Conservation (phyloP, 176 grass and related monocot species). For the Zoysia pacifica region DNA sequence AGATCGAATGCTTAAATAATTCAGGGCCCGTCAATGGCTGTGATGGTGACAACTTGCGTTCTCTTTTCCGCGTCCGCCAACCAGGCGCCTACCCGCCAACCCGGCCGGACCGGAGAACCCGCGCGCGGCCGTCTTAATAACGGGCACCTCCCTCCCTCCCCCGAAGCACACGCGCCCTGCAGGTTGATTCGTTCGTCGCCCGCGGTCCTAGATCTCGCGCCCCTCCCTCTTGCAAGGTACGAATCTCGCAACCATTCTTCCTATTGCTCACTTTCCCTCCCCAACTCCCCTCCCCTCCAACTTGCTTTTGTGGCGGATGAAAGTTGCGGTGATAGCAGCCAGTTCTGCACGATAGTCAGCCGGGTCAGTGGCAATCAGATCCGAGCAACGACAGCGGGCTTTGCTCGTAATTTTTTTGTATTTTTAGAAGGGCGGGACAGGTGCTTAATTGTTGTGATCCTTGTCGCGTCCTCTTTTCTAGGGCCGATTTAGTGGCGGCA, state of each 20-base stretch:
- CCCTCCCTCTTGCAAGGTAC: constrained; percentile 5
- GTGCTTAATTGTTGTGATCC: constrained; percentile 7
- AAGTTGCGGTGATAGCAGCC: no score
- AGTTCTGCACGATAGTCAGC: no score
- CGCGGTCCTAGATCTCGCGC: constrained; percentile 33
- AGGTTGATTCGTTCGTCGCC: constrained; percentile 16
- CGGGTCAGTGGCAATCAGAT: no score
- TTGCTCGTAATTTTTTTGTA: background rate
- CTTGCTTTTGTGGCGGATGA: no score
- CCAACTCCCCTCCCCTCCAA: no score
- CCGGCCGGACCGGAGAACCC: constrained; percentile 30
- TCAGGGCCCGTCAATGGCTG: constrained; percentile 1
- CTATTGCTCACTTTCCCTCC: background rate
- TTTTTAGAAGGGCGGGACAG: background rate
- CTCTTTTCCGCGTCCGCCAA: background rate
- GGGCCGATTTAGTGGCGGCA: background rate
- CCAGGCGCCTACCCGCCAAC: background rate
- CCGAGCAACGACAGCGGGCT: no score
- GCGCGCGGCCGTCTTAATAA: constrained; percentile 49
- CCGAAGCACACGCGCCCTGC: constrained; percentile 18
- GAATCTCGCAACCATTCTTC: background rate
- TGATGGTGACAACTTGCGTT: background rate
- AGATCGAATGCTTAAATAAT: constrained; percentile 13
- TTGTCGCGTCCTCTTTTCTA: background rate
- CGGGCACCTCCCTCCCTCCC: constrained; percentile 23